Evolutionary conservation across 352 stramenopile genomes (phyloP).

Genomic region (Globisporangium spiculum): DNA sequence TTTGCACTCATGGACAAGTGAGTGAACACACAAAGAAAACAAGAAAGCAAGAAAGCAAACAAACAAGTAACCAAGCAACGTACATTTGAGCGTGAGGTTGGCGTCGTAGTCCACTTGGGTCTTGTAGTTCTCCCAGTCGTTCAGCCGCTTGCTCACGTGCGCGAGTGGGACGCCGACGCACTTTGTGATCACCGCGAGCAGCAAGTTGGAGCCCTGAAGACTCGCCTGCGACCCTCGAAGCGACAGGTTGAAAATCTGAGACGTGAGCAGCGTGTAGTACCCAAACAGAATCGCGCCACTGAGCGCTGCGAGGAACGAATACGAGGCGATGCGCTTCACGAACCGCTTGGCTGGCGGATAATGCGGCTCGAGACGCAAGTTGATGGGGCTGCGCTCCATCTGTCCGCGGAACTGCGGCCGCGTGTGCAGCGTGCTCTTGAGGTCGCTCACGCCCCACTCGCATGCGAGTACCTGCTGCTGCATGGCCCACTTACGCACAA

Average conservation of each 20-base stretch:
- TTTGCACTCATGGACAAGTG: not conserved
- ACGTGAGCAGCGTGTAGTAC: conserved; percentile 40
- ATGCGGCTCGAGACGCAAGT: conserved; percentile 51
- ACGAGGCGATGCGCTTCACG: conserved; percentile 27
- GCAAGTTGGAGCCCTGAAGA: conserved; percentile 32
- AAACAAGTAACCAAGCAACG: conserved; percentile 19
- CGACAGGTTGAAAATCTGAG: conserved; percentile 25
- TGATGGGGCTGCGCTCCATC: conserved; percentile 47
- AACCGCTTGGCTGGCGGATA: conserved; percentile 33
- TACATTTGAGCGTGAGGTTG: conserved; percentile 80
- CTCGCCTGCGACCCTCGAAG: conserved; percentile 16
- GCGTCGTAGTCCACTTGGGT: conserved; percentile 62
- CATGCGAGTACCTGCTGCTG: conserved; percentile 34
- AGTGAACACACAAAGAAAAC: not conserved
- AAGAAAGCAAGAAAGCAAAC: not conserved
- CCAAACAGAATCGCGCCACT: conserved; percentile 22
- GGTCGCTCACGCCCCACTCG: conserved; percentile 48
- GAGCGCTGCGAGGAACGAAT: conserved; percentile 24
- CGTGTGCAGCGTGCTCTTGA: conserved; percentile 19
- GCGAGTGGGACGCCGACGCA: conserved; percentile 27
- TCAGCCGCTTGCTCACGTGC: conserved; percentile 30
- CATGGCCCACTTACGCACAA: conserved; percentile 66
- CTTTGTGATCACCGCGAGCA: conserved; percentile 41
- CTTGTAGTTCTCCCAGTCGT: conserved; percentile 74
- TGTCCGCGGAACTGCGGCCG: conserved; percentile 60